phyloP scores from a whole-genome alignment of 208 protist genomes.

The Crithidia fasciculata region DNA sequence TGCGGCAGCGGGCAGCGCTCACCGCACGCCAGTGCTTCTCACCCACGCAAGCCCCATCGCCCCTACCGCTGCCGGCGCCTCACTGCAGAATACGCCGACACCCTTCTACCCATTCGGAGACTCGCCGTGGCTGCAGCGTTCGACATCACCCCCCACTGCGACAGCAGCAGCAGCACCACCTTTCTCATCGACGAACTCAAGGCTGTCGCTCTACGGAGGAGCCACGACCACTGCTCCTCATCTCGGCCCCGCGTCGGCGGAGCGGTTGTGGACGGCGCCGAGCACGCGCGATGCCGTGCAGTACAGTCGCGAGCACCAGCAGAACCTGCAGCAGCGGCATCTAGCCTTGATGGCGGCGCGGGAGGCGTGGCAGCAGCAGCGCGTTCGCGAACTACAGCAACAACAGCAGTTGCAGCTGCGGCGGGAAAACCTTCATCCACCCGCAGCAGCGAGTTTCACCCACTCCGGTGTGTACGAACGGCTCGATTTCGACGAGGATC shows the following conservation, averaged over 20 bases:
- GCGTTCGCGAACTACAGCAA: conserved; percentile 13
- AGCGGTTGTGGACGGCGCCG: neutral
- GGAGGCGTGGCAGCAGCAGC: conserved; percentile 31
- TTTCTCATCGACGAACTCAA: neutral
- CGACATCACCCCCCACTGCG: neutral
- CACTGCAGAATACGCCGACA: conserved; percentile 22
- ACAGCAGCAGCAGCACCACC: neutral
- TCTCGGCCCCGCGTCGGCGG: neutral
- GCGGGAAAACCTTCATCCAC: neutral
- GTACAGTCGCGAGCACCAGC: conserved; percentile 35
- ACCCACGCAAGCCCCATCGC: conserved; percentile 33
- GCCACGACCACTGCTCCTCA: no score
- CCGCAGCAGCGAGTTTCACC: neutral
- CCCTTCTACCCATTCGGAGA: conserved; percentile 16
- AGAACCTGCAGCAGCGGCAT: conserved; percentile 36
- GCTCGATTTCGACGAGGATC: neutral
- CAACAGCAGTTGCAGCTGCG: conserved; percentile 22
- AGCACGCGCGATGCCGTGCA: conserved; percentile 36
- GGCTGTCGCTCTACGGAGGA: neutral
- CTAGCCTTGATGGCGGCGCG: conserved; percentile 38
- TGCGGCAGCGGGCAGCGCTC: neutral
- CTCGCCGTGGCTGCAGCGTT: conserved; percentile 15
- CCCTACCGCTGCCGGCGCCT: conserved; percentile 6
- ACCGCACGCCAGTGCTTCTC: conserved; percentile 10
- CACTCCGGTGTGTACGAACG: neutral